These are phyloP conservation scores for Graphium sp. DNA, from an alignment of 2,329 filamentous ascomycete genomes.

Conservation along the genomic window DNA sequence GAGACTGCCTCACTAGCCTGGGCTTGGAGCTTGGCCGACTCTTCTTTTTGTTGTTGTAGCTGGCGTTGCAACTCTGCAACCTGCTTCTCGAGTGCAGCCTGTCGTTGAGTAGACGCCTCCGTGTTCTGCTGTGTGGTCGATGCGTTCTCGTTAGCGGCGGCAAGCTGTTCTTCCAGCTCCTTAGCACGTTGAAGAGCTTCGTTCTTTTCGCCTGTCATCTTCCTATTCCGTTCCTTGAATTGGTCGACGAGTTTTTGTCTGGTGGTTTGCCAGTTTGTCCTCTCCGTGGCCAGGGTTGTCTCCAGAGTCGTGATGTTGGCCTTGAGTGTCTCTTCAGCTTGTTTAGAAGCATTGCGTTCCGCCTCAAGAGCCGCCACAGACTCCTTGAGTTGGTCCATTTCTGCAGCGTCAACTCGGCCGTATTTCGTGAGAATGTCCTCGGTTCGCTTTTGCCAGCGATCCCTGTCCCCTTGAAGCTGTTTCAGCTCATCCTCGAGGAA, in stretches of 20 bases:
- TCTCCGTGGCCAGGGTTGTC: constrained; percentile 33
- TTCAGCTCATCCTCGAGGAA: constrained; percentile 79
- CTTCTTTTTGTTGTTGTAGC: constrained; percentile 18
- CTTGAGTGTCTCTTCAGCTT: constrained; percentile 31
- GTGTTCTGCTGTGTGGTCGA: constrained; percentile 24
- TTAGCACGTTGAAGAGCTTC: constrained; percentile 33
- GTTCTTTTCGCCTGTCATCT: constrained; percentile 34
- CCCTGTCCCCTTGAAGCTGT: constrained; percentile 77
- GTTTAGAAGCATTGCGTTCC: constrained; percentile 42
- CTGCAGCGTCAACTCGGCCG: constrained; percentile 83
- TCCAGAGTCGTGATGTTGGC: constrained; percentile 35
- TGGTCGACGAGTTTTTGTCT: constrained; percentile 41
- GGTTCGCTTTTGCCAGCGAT: constrained; percentile 89
- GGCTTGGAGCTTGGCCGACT: constrained; percentile 12
- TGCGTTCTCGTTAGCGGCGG: constrained; percentile 34
- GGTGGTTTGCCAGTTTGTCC: constrained; percentile 32
- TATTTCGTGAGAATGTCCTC: constrained; percentile 95
- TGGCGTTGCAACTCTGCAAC: constrained; percentile 24
- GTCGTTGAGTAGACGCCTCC: constrained; percentile 15
- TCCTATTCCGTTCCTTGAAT: constrained; percentile 42
- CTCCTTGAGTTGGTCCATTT: constrained; percentile 78
- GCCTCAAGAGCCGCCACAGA: constrained; percentile 49
- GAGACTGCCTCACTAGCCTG: constrained; percentile 1
- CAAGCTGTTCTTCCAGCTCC: constrained; percentile 31
- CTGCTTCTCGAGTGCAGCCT: constrained; percentile 21